Percentiles rank a stretch among this genome's conserved stretches.
These are phyloP conservation scores for Verticillium zaregamsianum DNA, from an alignment of 2,329 filamentous ascomycete species.

Conservation along the genomic window DNA sequence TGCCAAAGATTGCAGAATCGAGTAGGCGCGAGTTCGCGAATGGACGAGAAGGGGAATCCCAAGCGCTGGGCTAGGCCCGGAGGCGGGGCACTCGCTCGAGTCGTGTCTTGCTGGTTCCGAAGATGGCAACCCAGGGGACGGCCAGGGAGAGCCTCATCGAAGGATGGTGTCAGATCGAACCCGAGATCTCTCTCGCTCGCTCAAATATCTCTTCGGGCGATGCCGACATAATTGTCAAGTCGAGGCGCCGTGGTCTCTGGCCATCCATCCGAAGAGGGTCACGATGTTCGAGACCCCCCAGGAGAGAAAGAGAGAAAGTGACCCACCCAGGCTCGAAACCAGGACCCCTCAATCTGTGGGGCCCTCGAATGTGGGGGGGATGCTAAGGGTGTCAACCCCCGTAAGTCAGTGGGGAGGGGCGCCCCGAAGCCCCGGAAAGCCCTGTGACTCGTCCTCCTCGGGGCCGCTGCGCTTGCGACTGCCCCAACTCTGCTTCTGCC, in stretches of 20 bases:
- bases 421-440: background rate
- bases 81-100: background rate
- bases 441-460: background rate
- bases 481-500: background rate
- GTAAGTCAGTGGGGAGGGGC: background rate
- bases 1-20: slow-evolving; percentile 7
- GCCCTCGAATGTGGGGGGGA: background rate
- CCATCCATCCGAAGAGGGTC: background rate
- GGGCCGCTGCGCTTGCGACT: background rate
- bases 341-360: background rate
- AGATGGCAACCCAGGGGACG: slow-evolving; percentile 13
- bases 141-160: background rate
- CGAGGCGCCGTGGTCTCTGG: background rate
- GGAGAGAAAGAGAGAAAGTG: background rate
- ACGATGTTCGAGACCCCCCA: background rate
- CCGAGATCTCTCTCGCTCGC: too few relatives aligned
- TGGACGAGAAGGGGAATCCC: background rate
- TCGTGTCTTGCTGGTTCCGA: slow-evolving; percentile 6
- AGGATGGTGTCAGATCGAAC: background rate
- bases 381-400: background rate
- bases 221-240: background rate
- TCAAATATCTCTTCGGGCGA: too few relatives aligned
- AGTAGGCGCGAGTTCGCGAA: background rate
- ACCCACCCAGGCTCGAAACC: too few relatives aligned
- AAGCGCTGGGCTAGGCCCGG: background rate